Base-by-base conservation (phyloP, 352 stramenopile genomes). In the Phytophthora ohioensis region DNA sequence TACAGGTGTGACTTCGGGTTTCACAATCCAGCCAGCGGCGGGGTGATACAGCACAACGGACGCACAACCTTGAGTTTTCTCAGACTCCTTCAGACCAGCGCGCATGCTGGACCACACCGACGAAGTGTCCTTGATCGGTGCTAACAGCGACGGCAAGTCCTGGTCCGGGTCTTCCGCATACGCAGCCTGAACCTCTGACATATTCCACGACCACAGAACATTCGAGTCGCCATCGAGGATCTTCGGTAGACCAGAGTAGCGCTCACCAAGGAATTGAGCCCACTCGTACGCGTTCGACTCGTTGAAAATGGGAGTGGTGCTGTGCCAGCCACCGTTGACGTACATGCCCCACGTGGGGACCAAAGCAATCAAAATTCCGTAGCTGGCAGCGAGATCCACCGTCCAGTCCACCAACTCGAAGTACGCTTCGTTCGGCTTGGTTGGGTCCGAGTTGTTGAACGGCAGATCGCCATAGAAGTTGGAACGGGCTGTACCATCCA, bases 361-460 rank as follows among this genome's bases (percentile, higher is more conserved):
- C n/a, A n/a, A n/a, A n/a, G n/a, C n/a, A n/a, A n/a, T n/a, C n/a
- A n/a, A n/a, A n/a, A n/a, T n/a, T n/a, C n/a, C n/a, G n/a, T n/a
- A n/a, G n/a, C n/a, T n/a, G n/a, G n/a, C n/a, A n/a, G n/a, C n/a
- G n/a, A n/a, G n/a, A n/a, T 73, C 69, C 1, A 62, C 53, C 0
- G 69, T 60, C 64, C 69, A 76, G 47, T 76, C 69, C 6, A 67
- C 48, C n/a, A 76, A 53, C 30, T 76, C 47, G 27, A 76, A 76
- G 46, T 64, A 76, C 10, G 17, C 63, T 4, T 72, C 63, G n/a
- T 57, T 46, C 41, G 41, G 41, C 41, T 46, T 46, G 10, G 41
- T 27, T n/a, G 41, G 41, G 41, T 46, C 41, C 41, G 41, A 46
- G 41, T 46, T 46, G 41, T 46, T 46, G 41, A 46, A 46, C 41